phyloP scores from a whole-genome alignment of 768 basidiomycete species.

The Amanita polypyramis region DNA sequence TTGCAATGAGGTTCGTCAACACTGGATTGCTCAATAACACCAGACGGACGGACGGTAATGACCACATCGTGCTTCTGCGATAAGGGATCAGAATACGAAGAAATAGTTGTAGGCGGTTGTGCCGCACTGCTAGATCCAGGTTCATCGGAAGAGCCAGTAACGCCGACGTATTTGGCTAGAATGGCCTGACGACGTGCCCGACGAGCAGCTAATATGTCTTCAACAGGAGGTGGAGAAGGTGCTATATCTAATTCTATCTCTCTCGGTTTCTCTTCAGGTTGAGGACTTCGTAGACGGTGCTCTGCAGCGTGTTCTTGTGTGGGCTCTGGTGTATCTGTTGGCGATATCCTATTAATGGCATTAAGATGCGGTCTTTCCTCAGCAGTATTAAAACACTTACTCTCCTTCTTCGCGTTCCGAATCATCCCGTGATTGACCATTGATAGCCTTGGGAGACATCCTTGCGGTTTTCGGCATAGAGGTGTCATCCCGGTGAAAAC shows the following conservation, averaged over 20 bases:
- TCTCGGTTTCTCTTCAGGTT: slow-evolving; percentile 22
- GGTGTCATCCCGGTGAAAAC: slow-evolving; percentile 18
- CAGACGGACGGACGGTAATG: slow-evolving; percentile 19
- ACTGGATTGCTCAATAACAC: slow-evolving; percentile 3
- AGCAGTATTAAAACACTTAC: slow-evolving; percentile 49
- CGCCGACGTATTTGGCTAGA: slow-evolving; percentile 60
- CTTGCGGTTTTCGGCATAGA: slow-evolving; percentile 14
- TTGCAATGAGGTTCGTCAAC: neutral
- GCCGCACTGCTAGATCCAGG: slow-evolving; percentile 66
- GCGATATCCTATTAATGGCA: slow-evolving; percentile 48
- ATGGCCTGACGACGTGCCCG: slow-evolving; percentile 70
- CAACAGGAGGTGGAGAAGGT: slow-evolving; percentile 44
- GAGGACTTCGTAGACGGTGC: slow-evolving; percentile 12
- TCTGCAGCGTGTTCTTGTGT: neutral
- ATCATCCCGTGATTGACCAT: slow-evolving; percentile 19
- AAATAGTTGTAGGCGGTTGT: slow-evolving; percentile 53
- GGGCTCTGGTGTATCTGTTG: slow-evolving; percentile 20
- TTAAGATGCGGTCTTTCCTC: neutral
- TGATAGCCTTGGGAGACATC: slow-evolving; percentile 15
- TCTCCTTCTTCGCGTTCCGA: slow-evolving; percentile 87
- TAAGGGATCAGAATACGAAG: slow-evolving; percentile 50
- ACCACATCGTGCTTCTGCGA: slow-evolving; percentile 42
- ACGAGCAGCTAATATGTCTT: slow-evolving; percentile 57
- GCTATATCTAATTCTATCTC: slow-evolving; percentile 50
- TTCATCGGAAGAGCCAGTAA: slow-evolving; percentile 36